Percentiles rank a stretch among this genome's conserved stretches.
phyloP scores from a whole-genome alignment of 2,329 filamentous ascomycete genomes.

The Tolypocladium nubicola region DNA sequence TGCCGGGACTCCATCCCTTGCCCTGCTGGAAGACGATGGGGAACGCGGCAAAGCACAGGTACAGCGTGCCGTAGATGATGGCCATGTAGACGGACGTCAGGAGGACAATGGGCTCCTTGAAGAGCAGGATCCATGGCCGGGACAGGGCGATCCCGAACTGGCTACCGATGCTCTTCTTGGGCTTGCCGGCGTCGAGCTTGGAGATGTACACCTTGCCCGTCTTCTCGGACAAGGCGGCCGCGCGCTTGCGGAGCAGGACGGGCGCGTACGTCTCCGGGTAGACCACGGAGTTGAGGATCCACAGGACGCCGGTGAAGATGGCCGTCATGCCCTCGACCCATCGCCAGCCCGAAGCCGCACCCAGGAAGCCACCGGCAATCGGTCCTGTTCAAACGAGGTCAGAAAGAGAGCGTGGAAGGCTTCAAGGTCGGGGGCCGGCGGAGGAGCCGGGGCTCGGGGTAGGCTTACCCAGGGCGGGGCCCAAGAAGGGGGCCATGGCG shows the following conservation, averaged over 20 bases:
- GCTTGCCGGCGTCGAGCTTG: conserved; percentile 32
- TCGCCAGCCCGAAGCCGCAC: conserved; percentile 48
- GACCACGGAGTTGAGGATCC: conserved; percentile 38
- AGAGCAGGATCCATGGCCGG: conserved; percentile 54
- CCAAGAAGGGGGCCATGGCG: conserved; percentile 52
- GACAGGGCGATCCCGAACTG: conserved; percentile 47
- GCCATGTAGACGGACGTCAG: conserved; percentile 54
- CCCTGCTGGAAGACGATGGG: conserved; percentile 51
- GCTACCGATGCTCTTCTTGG: conserved; percentile 28
- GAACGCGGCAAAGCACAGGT: conserved; percentile 44
- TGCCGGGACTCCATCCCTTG: conserved; percentile 46
- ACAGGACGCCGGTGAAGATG: conserved; percentile 49
- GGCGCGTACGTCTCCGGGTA: conserved; percentile 53
- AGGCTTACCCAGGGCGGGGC: conserved; percentile 38
- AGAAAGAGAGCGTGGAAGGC: not conserved
- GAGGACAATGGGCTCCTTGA: conserved; percentile 56
- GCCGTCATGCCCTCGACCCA: conserved; percentile 55
- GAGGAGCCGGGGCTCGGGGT: not conserved
- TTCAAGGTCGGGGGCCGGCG: not conserved
- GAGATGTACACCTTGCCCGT: conserved; percentile 47
- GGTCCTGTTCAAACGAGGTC: conserved; percentile 28
- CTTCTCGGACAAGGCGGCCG: conserved; percentile 34
- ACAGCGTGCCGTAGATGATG: conserved; percentile 44
- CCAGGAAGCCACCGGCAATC: conserved; percentile 52
- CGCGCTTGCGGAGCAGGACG: conserved; percentile 42